These are phyloP conservation scores for Delitschia confertaspora DNA, from an alignment of 495 filamentous ascomycete genomes.

Conservation along the genomic window DNA sequence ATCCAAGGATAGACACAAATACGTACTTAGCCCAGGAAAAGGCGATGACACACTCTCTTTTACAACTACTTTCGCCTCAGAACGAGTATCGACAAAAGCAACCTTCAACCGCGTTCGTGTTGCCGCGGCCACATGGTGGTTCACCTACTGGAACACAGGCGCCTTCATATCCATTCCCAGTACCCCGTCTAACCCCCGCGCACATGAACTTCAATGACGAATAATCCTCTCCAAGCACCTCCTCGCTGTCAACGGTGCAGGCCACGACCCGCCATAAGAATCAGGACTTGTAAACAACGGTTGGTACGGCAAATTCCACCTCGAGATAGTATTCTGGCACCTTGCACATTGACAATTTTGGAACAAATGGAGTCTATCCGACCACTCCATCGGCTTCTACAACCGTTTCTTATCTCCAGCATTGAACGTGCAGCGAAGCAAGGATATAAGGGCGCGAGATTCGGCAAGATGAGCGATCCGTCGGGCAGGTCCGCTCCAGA, in stretches of 20 bases:
- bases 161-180: slow-evolving; percentile 42
- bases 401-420: slow-evolving; percentile 40
- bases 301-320: slow-evolving; percentile 39
- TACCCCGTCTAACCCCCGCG: slow-evolving; percentile 31
- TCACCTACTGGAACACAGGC: slow-evolving; percentile 39
- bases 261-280: slow-evolving; percentile 32
- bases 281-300: slow-evolving; percentile 48
- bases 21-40: slow-evolving; percentile 33
- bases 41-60: slow-evolving; percentile 6
- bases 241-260: slow-evolving; percentile 40
- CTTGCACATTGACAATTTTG: slow-evolving; percentile 45
- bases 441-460: slow-evolving; percentile 46
- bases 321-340: slow-evolving; percentile 52
- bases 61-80: slow-evolving; percentile 15
- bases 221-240: slow-evolving; percentile 45
- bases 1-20: slow-evolving; percentile 37
- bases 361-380: slow-evolving; percentile 33
- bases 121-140: slow-evolving; percentile 33
- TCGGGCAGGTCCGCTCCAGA: slow-evolving; percentile 47
- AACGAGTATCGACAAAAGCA: background rate
- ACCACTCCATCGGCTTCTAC: slow-evolving; percentile 40
- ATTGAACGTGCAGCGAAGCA: slow-evolving; percentile 40
- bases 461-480: slow-evolving; percentile 54
- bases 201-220: slow-evolving; percentile 42
- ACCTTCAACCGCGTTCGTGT: slow-evolving; percentile 4